A percentile compares a stretch with the other conserved stretches of the same genome.
Evolutionary conservation across 2,329 filamentous ascomycete species (phyloP).

Genomic region (Chaetomium sp.): DNA sequence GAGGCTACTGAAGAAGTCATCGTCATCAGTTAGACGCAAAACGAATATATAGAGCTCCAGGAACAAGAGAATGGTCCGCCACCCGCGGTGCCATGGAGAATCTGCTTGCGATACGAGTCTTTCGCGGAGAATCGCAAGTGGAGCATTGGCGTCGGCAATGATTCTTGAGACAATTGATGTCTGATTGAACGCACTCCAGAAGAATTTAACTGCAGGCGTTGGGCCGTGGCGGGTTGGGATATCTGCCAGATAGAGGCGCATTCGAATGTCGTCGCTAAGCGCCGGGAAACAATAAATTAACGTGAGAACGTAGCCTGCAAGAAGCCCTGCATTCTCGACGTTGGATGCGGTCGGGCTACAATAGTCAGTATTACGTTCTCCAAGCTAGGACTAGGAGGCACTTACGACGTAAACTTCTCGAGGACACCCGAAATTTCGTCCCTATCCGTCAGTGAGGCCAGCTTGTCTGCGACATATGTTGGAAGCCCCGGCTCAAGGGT

Average conservation of each 20-base stretch:
- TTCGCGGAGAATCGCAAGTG: slow-evolving; percentile 27
- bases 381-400: slow-evolving; percentile 11
- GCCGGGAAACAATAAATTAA: slow-evolving; percentile 78
- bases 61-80: slow-evolving; percentile 84
- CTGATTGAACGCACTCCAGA: slow-evolving; percentile 61
- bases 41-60: slow-evolving; percentile 92
- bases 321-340: slow-evolving; percentile 58
- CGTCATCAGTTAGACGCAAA: slow-evolving; percentile 87
- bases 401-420: slow-evolving; percentile 35
- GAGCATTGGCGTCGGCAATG: slow-evolving; percentile 25
- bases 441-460: slow-evolving; percentile 67
- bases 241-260: slow-evolving; percentile 83
- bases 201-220: slow-evolving; percentile 69
- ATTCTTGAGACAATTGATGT: slow-evolving; percentile 37
- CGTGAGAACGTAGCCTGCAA: slow-evolving; percentile 82
- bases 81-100: slow-evolving; percentile 56
- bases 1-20: slow-evolving; percentile 75
- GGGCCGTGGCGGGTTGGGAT: slow-evolving; percentile 39
- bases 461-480: slow-evolving; percentile 56
- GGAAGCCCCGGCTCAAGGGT: slow-evolving; percentile 30
- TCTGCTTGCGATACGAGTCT: slow-evolving; percentile 17
- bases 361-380: slow-evolving; percentile 27
- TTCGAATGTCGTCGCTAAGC: slow-evolving; percentile 80
- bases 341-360: slow-evolving; percentile 27
- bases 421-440: slow-evolving; percentile 63